Evolutionary conservation across 371 early-diverging fungal genomes (phyloP).

Genomic region (Catenaria anguillulae): DNA sequence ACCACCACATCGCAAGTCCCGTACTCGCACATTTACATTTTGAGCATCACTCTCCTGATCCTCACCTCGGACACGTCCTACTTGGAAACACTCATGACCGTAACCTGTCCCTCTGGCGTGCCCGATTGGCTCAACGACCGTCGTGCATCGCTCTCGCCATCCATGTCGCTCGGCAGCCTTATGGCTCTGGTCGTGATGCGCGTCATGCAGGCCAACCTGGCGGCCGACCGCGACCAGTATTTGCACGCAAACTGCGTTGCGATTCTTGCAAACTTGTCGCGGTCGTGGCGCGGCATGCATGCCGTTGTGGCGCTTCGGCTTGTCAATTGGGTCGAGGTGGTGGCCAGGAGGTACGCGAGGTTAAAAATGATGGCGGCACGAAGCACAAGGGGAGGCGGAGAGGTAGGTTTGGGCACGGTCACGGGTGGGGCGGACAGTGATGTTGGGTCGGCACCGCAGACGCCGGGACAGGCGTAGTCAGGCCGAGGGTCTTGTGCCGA

Average conservation of each 20-base stretch:
- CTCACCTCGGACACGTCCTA: not conserved
- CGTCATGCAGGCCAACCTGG: not conserved
- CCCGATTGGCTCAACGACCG: not conserved
- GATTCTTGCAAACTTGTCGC: not conserved
- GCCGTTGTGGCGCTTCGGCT: not conserved
- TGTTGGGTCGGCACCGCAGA: too few species aligned
- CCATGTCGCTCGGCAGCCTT: not conserved
- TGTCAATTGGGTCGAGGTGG: not conserved
- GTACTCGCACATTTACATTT: not conserved
- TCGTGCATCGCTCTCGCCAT: not conserved
- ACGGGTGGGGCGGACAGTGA: too few species aligned
- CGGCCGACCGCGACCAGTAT: not conserved
- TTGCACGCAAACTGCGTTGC: not conserved
- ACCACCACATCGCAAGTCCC: too few species aligned
- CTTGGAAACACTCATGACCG: not conserved
- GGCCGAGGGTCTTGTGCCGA: too few species aligned
- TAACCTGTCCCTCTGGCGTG: not conserved
- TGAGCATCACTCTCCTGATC: not conserved
- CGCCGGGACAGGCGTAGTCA: too few species aligned
- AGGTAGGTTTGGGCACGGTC: too few species aligned
- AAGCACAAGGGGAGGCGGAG: too few species aligned
- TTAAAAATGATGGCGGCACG: too few species aligned
- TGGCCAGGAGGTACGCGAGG: not conserved
- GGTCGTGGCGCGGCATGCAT: not conserved
- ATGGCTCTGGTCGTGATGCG: not conserved